Base-by-base conservation (phyloP, 2,329 filamentous ascomycete species). In the Endoconidiophora laricicola region DNA sequence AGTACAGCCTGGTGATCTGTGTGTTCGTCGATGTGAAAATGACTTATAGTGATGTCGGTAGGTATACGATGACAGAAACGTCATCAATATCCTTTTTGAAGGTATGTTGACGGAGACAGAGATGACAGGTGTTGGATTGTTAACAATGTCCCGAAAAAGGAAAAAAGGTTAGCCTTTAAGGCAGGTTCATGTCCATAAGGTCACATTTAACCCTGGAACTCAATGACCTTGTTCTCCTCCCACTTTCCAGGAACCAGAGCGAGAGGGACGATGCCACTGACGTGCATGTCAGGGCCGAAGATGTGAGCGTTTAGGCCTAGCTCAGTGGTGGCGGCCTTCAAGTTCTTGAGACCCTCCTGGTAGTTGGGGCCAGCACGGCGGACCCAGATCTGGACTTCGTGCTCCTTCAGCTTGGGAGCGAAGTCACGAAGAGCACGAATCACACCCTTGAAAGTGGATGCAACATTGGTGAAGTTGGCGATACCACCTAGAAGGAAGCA, bases 401-500 rank as follows among this genome's bases (percentile, higher is more conserved):
- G 91, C 78, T 98, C 91, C 63, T 79, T 79, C 59, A 98, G 78
- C 56, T 82, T 75, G 56, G 80, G 79, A 54, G 88, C 78, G 59
- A 90, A 87, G 70, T 96, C 91, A 58, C 90, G 81, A 57, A 98
- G 78, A 54, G 91, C 91, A 60, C 86, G 83, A 66, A 98, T 98
- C 67, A 98, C 90, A 73, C 91, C 91, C 79, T 98, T 98, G 83
- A 98, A 98, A 57, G 91, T 98, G 60, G 84, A 91, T 54, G 91
- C 91, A 50, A 98, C 91, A 72, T 96, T 98, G 76, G 91, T 98
- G 75, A 98, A 98, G 83, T 98, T 98, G 76, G 91, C 91, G 77
- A 98, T 98, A 78, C 91, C 91, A 73, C 51, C 49, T 52, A 37
- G 14, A 44, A 37, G 4, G 7, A 18, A 23, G 6, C 3, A 16